Evolutionary conservation across 306 rosid genomes (phyloP).

Genomic region (Cucumis hystrix): DNA sequence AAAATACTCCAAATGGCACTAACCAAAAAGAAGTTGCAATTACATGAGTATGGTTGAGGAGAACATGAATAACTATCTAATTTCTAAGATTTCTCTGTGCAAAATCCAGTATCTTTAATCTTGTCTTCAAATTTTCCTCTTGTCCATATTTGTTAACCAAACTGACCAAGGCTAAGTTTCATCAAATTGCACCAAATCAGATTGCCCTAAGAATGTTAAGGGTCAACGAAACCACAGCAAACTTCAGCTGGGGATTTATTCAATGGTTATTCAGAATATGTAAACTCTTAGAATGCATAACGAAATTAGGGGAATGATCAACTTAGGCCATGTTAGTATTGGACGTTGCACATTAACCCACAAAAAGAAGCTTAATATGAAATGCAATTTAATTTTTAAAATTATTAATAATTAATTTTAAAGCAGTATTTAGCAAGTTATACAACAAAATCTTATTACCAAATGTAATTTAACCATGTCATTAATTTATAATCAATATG

Average conservation of each 20-base stretch:
- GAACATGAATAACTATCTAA: neutral
- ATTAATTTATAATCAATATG: neutral
- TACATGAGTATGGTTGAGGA: neutral
- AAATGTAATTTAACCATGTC: neutral
- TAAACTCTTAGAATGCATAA: neutral
- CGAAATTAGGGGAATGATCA: neutral
- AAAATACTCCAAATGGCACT: neutral
- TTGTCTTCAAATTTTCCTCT: neutral
- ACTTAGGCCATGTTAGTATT: neutral
- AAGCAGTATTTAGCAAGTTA: neutral
- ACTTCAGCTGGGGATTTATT: neutral
- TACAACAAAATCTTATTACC: neutral
- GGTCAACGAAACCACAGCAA: neutral
- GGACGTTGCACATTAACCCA: neutral
- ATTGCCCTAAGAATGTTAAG: neutral
- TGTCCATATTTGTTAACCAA: neutral
- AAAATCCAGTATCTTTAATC: neutral
- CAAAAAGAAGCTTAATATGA: neutral
- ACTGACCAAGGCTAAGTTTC: neutral
- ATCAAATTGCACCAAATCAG: neutral
- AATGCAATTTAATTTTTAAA: neutral
- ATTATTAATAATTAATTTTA: neutral
- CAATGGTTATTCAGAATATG: neutral
- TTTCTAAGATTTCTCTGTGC: neutral
- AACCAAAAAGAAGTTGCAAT: neutral